Conservation (phyloP, 495 filamentous ascomycete genomes). For the Glarea lozoyensis region DNA sequence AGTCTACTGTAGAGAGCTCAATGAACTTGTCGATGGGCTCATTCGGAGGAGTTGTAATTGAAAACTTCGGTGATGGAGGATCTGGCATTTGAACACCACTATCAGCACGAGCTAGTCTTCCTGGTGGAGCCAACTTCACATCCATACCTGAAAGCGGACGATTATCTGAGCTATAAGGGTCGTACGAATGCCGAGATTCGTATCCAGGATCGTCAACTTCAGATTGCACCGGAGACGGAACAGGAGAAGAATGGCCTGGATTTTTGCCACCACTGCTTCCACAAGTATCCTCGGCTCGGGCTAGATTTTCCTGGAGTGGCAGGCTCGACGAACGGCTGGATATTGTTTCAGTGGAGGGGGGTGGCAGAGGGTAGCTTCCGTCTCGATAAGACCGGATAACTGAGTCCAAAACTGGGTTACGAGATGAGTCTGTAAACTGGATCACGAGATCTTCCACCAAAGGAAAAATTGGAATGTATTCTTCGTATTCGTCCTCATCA, state of each 20-base stretch:
- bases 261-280: background rate
- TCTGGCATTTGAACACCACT: background rate
- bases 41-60: slow-evolving; percentile 1
- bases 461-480: slow-evolving; percentile 16
- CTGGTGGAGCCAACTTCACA: slow-evolving; percentile 1
- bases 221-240: background rate
- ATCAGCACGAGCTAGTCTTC: background rate
- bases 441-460: slow-evolving; percentile 21
- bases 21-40: slow-evolving; percentile 10
- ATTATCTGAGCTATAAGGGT: slow-evolving; percentile 7
- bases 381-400: slow-evolving; percentile 18
- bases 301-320: background rate
- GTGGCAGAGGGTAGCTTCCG: slow-evolving; percentile 12
- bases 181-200: slow-evolving; percentile 4
- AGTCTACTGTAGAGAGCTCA: slow-evolving; percentile 6
- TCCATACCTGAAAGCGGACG: background rate
- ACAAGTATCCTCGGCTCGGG: background rate
- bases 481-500: background rate
- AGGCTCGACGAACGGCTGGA: background rate
- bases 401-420: slow-evolving; percentile 13
- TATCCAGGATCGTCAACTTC: slow-evolving; percentile 8
- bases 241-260: background rate
- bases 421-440: slow-evolving; percentile 4
- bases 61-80: slow-evolving; percentile 8
- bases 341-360: background rate